Evolutionary conservation across 768 basidiomycete species (phyloP).

Genomic region (Chlorophyllum brunneum): DNA sequence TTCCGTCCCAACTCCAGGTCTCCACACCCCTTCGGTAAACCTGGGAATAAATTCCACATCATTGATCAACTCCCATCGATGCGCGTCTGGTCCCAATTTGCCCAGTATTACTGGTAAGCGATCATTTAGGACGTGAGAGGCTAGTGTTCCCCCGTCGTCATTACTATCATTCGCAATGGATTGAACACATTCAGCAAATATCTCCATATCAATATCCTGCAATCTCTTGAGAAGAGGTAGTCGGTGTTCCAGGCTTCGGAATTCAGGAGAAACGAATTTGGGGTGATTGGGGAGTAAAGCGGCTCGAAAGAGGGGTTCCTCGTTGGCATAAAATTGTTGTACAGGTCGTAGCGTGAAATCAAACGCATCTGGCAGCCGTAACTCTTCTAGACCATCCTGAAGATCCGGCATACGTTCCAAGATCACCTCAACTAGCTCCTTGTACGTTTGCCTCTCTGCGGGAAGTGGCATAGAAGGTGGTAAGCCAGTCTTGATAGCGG

Average conservation of each 20-base stretch:
- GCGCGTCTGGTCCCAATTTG: background rate
- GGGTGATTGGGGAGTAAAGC: background rate
- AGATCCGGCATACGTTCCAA: background rate
- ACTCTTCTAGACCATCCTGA: background rate
- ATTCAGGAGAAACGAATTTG: conserved; percentile 1
- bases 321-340: background rate
- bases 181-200: conserved; percentile 1
- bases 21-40: background rate
- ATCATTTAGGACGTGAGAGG: conserved; percentile 4
- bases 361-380: background rate
- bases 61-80: conserved; percentile 2
- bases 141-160: background rate
- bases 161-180: background rate
- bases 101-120: background rate
- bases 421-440: background rate
- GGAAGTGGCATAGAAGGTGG: background rate
- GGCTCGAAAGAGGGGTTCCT: background rate
- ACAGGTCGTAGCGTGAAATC: conserved; percentile 1
- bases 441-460: background rate
- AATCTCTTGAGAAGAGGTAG: background rate
- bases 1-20: background rate
- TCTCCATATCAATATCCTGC: conserved; percentile 2
- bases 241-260: background rate
- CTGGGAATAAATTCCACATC: conserved; percentile 2
- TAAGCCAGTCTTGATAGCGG: background rate